Base-by-base conservation (phyloP, 371 early-diverging fungal genomes). In the Syncephalastrum contaminatum region DNA sequence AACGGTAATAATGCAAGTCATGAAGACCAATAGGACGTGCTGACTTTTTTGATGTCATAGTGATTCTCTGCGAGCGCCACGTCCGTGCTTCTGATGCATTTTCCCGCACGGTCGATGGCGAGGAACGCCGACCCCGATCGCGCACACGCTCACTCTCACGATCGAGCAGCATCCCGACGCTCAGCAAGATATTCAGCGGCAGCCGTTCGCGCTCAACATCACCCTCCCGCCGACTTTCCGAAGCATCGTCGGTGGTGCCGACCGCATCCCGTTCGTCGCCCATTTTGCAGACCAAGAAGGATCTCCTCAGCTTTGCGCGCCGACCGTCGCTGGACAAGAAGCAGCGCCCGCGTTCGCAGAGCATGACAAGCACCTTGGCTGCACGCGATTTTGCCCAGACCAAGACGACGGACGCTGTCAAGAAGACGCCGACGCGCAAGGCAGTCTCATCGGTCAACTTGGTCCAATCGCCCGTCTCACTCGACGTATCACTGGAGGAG, bases 61-160 rank as follows among this genome's bases (percentile, higher is more conserved):
- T 72, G 1, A 53, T 72, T 20, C 60, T 68, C 42, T 72, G 70
- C 42, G 76, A 76, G 45, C 48, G 73, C 25, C 56, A 63, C 22
- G 39, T 76, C 4, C 47, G 76, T 42, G 51, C 62, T 13, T 61
- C 67, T 1, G 57, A 65, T 4, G 61, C 56, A 0, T 76, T 56
- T 41, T 61, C 63, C n/a, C 25, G 56, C 16, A 46, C 59, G 0
- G 62, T 70, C 52, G 70, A 71, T 42, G 58, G 43, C 49, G 66
- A 48, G 22, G 52, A 40, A 22, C 27, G 13, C 22, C 70, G 71
- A 30, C 63, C 72, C 6, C 64, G 70, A 1, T 81, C 81, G 0
- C 63, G 77, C 46, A 72, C 76, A 4, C 64, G 74, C 41, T 74
- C 79, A 1, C 44, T 75, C 0, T 68, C 77, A 20, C 62, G 71